These are phyloP conservation scores for Lactarius indigo DNA, from an alignment of 768 basidiomycete species.

Conservation along the genomic window DNA sequence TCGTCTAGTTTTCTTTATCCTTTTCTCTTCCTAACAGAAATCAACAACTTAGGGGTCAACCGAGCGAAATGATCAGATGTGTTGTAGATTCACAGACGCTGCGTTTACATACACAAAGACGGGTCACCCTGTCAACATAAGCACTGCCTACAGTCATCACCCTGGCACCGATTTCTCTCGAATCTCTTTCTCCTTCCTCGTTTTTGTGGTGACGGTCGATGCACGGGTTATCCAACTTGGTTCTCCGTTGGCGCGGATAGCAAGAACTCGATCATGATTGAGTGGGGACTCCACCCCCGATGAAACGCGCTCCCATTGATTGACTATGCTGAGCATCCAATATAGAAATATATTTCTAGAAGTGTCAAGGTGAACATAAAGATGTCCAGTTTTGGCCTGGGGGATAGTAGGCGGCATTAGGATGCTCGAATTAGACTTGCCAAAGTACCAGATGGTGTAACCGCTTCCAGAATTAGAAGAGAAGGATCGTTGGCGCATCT, in stretches of 20 bases:
- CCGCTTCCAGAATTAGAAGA: constrained; percentile 3
- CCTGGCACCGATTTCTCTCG: background rate
- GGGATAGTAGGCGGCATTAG: background rate
- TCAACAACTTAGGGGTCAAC: no score
- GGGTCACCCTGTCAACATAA: no score
- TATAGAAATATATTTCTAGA: background rate
- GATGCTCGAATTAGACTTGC: background rate
- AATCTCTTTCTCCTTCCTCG: background rate
- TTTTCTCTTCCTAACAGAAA: no score
- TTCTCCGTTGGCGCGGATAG: background rate
- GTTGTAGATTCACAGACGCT: no score
- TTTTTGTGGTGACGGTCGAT: background rate
- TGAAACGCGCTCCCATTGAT: background rate
- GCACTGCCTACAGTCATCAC: no score
- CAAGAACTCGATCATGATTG: background rate
- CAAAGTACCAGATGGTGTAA: constrained; percentile 1
- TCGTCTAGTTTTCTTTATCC: no score
- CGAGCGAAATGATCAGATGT: no score
- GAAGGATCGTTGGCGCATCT: background rate
- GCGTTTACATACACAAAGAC: no score
- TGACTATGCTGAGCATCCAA: background rate
- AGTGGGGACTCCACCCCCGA: background rate
- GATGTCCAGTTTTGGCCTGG: background rate
- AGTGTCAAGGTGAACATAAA: background rate
- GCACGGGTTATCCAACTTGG: background rate